Evolutionary conservation across 768 basidiomycete genomes (phyloP).

Genomic region (Podaxis sp.): DNA sequence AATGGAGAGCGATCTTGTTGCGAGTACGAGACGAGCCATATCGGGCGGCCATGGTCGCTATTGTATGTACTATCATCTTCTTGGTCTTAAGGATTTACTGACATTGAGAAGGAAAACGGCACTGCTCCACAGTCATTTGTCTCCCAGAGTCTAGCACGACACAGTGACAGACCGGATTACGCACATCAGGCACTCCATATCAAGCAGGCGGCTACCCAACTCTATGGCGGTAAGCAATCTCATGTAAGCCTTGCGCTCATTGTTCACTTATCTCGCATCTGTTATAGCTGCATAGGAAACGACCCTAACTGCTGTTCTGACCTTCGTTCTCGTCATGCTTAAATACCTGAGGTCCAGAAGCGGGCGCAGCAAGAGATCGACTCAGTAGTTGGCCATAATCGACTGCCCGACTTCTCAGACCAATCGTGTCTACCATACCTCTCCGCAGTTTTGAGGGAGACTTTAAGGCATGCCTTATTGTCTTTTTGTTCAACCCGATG

Average conservation of each 20-base stretch:
- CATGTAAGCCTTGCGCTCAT: not conserved
- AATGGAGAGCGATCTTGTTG: not conserved
- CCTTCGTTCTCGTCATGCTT: slow-evolving; percentile 27
- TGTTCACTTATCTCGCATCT: not conserved
- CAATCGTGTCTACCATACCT: slow-evolving; percentile 21
- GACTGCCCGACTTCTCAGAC: slow-evolving; percentile 26
- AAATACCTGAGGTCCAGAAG: slow-evolving; percentile 24
- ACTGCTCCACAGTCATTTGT: slow-evolving; percentile 1
- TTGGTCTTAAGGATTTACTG: not conserved
- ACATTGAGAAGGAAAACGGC: not conserved
- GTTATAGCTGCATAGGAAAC: slow-evolving; percentile 14
- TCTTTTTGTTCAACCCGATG: not conserved
- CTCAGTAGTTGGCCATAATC: slow-evolving; percentile 17
- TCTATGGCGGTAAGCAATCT: slow-evolving; percentile 11
- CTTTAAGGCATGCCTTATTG: slow-evolving; percentile 24
- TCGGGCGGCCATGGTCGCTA: not conserved
- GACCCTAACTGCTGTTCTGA: slow-evolving; percentile 7
- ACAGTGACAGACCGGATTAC: not conserved
- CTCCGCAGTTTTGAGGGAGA: slow-evolving; percentile 23
- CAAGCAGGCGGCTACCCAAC: not conserved
- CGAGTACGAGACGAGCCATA: not conserved
- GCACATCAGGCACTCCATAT: not conserved
- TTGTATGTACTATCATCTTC: not conserved
- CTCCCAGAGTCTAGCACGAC: not conserved
- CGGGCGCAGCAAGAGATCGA: slow-evolving; percentile 31